Evolutionary conservation across 2,329 filamentous ascomycete species (phyloP), one percentile per base, ranked within the genome.

Genomic region (Diaporthe amygdali): DNA sequence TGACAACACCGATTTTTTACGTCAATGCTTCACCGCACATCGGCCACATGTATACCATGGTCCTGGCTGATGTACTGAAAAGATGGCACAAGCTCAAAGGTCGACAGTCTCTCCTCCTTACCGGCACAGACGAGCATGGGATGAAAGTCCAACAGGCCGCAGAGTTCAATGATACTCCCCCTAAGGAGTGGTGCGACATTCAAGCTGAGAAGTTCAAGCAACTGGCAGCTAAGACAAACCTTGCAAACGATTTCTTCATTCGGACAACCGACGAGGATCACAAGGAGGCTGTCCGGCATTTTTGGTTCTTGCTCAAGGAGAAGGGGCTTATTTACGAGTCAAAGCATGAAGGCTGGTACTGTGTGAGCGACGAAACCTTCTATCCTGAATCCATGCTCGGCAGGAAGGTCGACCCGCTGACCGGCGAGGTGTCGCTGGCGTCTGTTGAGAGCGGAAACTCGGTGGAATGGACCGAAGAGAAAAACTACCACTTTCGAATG

Each of bases 1-100:
- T 97, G 77, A 98, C 96, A 6, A 97, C 95, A 10, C 96, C 96
- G 2, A 99, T 99, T 71, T 99, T 98, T 85, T 99, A 99, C 82
- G 96, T 99, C 84, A 99, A 99, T 88, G 94, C 95, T 69, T 95
- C 94, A 55, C 96, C 96, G 64, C 96, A 99, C 84, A 90, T 98
- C 74, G 96, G 96, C 54, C 96, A 99, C 82, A 87, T 99, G 72
- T 98, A 97, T 81, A 94, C 93, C 51, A 95, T 98, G 90, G 87
- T 98, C 77, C 88, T 99, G 54, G 88, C 94, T 74, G 96, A 99
- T 82, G 92, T 97, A 67, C 84, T 97, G 76, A 99, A 98, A 82
- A 89, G 96, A 83, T 99, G 95, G 94, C 90, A 97, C 79, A 84
- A 90, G 39, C 87, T 99, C 66, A 90, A 92, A 72, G 94, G 94